phyloP scores from a whole-genome alignment of 768 basidiomycete genomes.

The Lactifluus piperatus region DNA sequence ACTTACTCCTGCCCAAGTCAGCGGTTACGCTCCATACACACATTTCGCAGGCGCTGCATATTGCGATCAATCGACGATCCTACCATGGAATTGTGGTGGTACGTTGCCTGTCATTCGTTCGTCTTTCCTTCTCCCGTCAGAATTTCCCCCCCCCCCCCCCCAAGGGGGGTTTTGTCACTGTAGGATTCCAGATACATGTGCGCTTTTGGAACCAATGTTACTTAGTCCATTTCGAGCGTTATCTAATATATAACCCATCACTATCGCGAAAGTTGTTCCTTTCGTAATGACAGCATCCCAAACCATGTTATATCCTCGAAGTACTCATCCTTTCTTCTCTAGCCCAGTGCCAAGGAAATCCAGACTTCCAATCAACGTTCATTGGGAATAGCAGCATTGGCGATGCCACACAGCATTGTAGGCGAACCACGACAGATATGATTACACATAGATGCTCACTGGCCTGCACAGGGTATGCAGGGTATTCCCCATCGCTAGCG shows the following conservation, averaged over 20 bases:
- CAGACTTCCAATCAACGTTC: conserved; percentile 39
- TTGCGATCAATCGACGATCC: conserved; percentile 24
- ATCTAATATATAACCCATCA: no score
- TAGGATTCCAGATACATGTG: no score
- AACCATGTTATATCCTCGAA: neutral
- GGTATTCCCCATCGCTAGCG: conserved; percentile 35
- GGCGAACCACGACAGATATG: neutral
- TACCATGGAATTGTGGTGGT: conserved; percentile 27
- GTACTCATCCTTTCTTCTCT: neutral
- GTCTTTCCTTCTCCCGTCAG: no score
- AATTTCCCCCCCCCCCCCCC: no score
- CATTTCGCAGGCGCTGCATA: conserved; percentile 29
- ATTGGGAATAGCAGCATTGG: conserved; percentile 43
- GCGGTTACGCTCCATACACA: conserved; percentile 25
- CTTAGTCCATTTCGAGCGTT: no score
- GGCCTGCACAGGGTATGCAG: conserved; percentile 40
- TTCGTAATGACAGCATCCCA: no score
- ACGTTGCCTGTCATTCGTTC: neutral
- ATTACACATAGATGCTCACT: neutral
- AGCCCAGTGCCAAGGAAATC: conserved; percentile 42
- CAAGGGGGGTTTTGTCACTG: no score
- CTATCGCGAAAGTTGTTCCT: no score
- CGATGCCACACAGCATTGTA: conserved; percentile 35
- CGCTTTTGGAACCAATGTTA: no score
- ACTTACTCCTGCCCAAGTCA: conserved; percentile 23